Evolutionary conservation across 164 flowering plant species (phyloP).

Genomic region (Annona squamosa): DNA sequence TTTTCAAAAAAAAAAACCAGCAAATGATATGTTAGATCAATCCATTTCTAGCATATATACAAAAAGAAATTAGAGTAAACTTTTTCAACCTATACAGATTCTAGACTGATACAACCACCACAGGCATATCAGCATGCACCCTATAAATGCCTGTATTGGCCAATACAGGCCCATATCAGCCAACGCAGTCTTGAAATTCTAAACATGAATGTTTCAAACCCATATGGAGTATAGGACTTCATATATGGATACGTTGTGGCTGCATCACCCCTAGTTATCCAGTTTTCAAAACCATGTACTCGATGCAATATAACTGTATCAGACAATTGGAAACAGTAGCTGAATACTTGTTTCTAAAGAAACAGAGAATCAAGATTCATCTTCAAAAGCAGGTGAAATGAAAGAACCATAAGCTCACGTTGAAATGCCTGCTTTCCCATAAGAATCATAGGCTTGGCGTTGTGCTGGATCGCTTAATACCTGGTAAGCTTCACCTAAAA

Average conservation of each 20-base stretch:
- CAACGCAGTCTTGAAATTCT: neutral
- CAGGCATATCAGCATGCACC: neutral
- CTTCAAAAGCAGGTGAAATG: neutral
- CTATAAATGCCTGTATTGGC: neutral
- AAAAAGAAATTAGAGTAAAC: no score
- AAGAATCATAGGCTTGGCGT: constrained; percentile 80
- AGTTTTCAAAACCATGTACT: neutral
- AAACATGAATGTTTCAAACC: neutral
- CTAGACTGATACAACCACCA: neutral
- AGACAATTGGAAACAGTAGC: no score
- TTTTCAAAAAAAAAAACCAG: no score
- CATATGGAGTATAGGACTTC: neutral
- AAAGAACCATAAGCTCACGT: constrained; percentile 42
- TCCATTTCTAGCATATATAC: no score
- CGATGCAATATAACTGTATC: no score
- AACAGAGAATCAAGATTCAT: neutral
- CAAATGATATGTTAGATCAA: no score
- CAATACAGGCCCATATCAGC: neutral
- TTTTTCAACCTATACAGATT: no score
- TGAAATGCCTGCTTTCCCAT: constrained; percentile 93
- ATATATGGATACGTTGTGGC: neutral
- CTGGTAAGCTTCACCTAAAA: constrained; percentile 95
- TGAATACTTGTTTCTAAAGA: neutral
- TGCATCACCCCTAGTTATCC: neutral
- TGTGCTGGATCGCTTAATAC: constrained; percentile 87